Evolutionary conservation across 495 filamentous ascomycete genomes (phyloP), one percentile per base, ranked within the genome.

Genomic region (Ramalina intermedia): DNA sequence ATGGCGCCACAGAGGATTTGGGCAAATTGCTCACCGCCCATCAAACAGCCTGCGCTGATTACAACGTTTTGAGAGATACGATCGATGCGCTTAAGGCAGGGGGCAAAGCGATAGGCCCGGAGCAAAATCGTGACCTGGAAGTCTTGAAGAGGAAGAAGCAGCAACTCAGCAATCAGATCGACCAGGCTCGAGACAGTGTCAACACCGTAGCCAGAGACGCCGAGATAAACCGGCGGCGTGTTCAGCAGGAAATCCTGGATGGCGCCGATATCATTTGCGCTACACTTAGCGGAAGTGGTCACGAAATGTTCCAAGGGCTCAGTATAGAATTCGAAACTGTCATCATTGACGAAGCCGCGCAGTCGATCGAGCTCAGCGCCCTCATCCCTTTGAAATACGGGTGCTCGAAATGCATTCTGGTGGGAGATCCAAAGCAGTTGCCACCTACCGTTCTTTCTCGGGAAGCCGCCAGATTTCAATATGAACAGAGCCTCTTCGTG

Each of bases 291-390:
- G 91, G 89, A 47, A 89, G 84, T 65, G 91, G 91, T 14, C 93
- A 96, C 56, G 93, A 98, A 44, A 95, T 98, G 81, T 94, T 98
- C 69, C 87, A 88, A 65, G 81, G 80, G 55, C 66, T 96, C 43
- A 89, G 84, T 55, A 87, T 96, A 46, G 91, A 96, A 62, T 96
- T 98, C 54, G 91, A 98, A 65, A 96, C 91, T 0, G 91, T 98
- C 52, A 83, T 98, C 58, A 94, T 98, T 58, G 91, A 98, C 58
- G 91, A 98, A 71, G 91, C 91, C 2, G 91, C 91, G 17, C 91
- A 98, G 69, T 98, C 87, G 51, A 91, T 98, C 54, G 91, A 98
- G 66, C 72, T 98, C 62, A 94, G 88, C 58, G 89, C 93, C 16
- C 75, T 98, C 18, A 98, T 98, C 54, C 91, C 91, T 6, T 74